These are phyloP conservation scores for Centrapalus pauciflorus DNA, from an alignment of 129 eudicot species.

Conservation along the genomic window DNA sequence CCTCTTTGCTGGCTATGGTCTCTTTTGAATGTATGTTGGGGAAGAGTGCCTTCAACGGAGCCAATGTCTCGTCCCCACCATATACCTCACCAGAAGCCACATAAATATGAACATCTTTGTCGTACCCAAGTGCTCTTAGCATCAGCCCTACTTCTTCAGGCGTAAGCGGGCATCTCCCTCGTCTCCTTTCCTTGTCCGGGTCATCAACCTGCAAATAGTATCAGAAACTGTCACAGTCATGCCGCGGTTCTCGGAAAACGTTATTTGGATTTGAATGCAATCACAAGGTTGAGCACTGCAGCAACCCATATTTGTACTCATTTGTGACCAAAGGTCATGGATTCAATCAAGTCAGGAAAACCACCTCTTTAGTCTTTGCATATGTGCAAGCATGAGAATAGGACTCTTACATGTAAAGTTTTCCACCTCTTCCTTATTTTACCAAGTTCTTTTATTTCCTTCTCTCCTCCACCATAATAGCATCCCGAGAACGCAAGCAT, in stretches of 20 bases:
- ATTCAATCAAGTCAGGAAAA: too few species aligned
- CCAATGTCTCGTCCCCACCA: constrained; percentile 73
- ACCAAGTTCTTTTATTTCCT: constrained; percentile 64
- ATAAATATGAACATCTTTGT: constrained; percentile 53
- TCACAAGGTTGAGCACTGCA: too few species aligned
- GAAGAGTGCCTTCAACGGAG: constrained; percentile 66
- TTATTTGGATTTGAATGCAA: too few species aligned
- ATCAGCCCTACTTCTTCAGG: constrained; percentile 92
- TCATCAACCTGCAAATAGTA: constrained; percentile 43
- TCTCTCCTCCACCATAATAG: constrained; percentile 88
- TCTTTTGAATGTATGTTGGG: constrained; percentile 82
- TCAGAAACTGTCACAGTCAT: not conserved
- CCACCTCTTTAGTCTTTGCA: too few species aligned
- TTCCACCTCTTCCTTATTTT: constrained; percentile 86
- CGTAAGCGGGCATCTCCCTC: constrained; percentile 85
- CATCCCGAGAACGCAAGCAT: constrained; percentile 99
- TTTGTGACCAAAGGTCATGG: too few species aligned
- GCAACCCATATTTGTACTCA: too few species aligned
- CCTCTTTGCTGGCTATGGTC: constrained; percentile 58
- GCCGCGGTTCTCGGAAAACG: too few species aligned
- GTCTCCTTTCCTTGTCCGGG: constrained; percentile 82
- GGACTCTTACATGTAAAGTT: constrained; percentile 66
- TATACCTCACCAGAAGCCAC: constrained; percentile 90
- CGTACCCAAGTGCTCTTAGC: constrained; percentile 84
- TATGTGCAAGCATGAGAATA: not conserved